Conservation (phyloP, 768 basidiomycete genomes). For the Epithele typhae region DNA sequence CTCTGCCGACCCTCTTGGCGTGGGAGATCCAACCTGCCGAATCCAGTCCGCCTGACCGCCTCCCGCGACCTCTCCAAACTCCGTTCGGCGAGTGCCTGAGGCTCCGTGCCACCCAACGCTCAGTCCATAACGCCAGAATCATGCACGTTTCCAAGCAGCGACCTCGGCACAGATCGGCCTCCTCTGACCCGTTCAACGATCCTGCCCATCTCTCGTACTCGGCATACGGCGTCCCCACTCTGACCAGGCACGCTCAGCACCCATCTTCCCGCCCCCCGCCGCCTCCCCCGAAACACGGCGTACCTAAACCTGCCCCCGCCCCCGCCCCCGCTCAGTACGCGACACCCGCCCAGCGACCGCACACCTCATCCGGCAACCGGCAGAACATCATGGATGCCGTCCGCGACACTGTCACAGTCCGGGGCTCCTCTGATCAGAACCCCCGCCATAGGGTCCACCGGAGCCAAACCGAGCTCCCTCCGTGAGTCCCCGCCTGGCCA, state of each 20-base stretch:
- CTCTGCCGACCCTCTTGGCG: slow-evolving; percentile 18
- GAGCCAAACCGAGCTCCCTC: slow-evolving; percentile 46
- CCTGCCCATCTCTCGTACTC: slow-evolving; percentile 26
- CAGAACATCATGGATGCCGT: slow-evolving; percentile 60
- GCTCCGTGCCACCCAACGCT: too few species aligned
- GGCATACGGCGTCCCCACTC: slow-evolving; percentile 27
- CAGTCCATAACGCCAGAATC: slow-evolving; percentile 10
- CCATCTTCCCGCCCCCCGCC: slow-evolving; percentile 14
- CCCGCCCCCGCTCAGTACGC: slow-evolving; percentile 34
- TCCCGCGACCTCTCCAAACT: too few species aligned
- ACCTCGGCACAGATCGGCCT: slow-evolving; percentile 22
- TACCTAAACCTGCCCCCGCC: slow-evolving; percentile 32
- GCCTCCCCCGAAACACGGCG: slow-evolving; percentile 25
- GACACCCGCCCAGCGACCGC: slow-evolving; percentile 13
- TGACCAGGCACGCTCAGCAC: slow-evolving; percentile 23
- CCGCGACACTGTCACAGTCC: slow-evolving; percentile 63
- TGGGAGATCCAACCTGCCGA: slow-evolving; percentile 15
- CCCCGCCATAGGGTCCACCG: slow-evolving; percentile 48
- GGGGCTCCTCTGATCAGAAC: slow-evolving; percentile 36
- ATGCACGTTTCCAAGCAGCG: slow-evolving; percentile 26
- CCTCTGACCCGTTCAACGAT: slow-evolving; percentile 28
- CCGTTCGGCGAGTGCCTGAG: too few species aligned
- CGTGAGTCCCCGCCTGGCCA: slow-evolving; percentile 34
- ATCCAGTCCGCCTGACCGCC: slow-evolving; percentile 15
- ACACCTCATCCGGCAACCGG: slow-evolving; percentile 25